Evolutionary conservation across 2,329 filamentous ascomycete species (phyloP), one percentile per base, ranked within the genome.

Genomic region (Colletotrichum sp.): DNA sequence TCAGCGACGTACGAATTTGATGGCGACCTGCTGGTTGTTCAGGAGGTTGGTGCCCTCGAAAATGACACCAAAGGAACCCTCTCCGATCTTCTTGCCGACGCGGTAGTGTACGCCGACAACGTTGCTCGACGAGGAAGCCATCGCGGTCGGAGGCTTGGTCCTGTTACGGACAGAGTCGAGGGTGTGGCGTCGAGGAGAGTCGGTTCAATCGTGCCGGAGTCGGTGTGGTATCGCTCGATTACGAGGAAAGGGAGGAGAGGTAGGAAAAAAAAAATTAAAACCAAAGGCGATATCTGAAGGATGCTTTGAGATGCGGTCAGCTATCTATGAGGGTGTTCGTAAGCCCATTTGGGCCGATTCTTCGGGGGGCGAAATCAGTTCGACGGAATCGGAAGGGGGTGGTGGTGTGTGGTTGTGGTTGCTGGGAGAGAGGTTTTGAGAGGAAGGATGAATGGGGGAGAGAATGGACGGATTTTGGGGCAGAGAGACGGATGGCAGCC

Each of bases 81-180:
- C 97, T 85, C 97, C 97, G 81, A 99, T 99, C 90, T 99, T 99
- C 92, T 99, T 99, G 82, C 97, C 97, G 80, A 99, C 97, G 80
- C 97, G 92, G 87, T 99, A 99, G 89, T 99, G 97, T 80, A 99
- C 97, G 84, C 97, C 97, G 83, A 99, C 97, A 80, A 99, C 97
- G 87, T 99, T 99, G 77, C 96, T 98, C 78, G 95, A 97, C 76
- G 94, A 95, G 79, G 95, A 96, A 75, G 95, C 93, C 95, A 97
- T 97, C 84, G 82, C 84, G 84, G 80, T 77, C 77, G 72, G 26
- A 59, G 72, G 52, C 39, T 59, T 18, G 36, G 73, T 74, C 76
- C 77, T 78, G 21, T 81, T 79, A 80, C 79, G 80, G 80, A 79
- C 71, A 64, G 48, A 63, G 59, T 73, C 73, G 68, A 72, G 52